Evolutionary conservation across 2,329 filamentous ascomycete species (phyloP), one percentile per base, ranked within the genome.

Genomic region (Colletotrichum eleusines): DNA sequence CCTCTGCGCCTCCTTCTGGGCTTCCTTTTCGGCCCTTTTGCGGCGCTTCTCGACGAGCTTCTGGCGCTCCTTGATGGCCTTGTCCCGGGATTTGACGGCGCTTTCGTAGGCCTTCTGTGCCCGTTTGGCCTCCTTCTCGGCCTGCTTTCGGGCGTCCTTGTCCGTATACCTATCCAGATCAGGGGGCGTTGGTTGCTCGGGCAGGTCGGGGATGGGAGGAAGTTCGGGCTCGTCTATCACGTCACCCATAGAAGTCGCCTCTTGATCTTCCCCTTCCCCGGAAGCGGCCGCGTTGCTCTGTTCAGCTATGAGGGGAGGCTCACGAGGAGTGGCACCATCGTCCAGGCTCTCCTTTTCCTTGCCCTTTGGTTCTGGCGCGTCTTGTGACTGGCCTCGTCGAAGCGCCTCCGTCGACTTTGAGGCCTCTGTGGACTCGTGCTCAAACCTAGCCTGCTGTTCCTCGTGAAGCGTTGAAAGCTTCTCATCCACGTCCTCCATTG

Each of bases 101-200:
- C 89, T 86, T 35, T 91, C 87, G 77, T 94, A 92, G 11, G 84
- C 84, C 76, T 93, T 93, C 40, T 89, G 83, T 1, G 84, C 83
- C 16, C 87, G 85, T 62, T 88, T 88, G 66, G 89, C 85, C 75
- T 94, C 91, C 68, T 91, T 92, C 75, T 93, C 90, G 1, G 90
- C 91, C 50, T 89, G 85, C 75, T 92, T 93, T 11, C 89, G 88
- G 35, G 88, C 83, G 8, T 89, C 87, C 75, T 91, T 91, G 79
- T 93, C 89, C 2, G 85, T 81, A 76, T 89, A 90, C 57, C 84
- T 81, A 54, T 84, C 82, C 1, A 90, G 78, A 74, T 94, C 86
- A 1, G 91, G 86, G 2, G 84, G 80, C 1, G 83, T 76, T 2
- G 89, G 90, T 60, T 87, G 83, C 6, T 81, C 73, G 1, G 92